Evolutionary conservation across 108 stramenopile species (phyloP).

Genomic region (Epipyxis sp.): DNA sequence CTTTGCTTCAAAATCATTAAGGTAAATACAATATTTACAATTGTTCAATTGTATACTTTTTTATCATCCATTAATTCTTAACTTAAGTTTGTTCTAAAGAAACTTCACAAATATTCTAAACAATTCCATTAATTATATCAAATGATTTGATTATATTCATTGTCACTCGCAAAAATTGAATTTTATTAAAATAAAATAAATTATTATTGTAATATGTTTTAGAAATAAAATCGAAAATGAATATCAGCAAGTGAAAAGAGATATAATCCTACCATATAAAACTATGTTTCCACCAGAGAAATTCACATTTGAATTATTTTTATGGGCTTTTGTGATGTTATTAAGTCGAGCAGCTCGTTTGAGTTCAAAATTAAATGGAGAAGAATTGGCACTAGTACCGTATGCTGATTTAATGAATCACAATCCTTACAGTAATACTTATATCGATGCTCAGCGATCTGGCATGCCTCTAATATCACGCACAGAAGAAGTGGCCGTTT

Average conservation of each 20-base stretch:
- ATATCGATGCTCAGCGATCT: conserved; percentile 40
- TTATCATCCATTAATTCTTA: no score
- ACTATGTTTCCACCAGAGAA: no score
- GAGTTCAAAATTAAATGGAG: conserved; percentile 55
- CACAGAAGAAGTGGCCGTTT: conserved; percentile 86
- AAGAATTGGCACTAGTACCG: conserved; percentile 81
- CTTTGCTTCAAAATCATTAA: neutral
- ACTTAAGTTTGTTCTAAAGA: no score
- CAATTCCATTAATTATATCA: no score
- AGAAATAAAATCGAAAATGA: neutral
- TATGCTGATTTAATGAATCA: conserved; percentile 96
- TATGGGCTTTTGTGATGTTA: conserved; percentile 91
- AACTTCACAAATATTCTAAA: no score
- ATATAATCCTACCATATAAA: conserved; percentile 50
- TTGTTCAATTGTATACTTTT: no score
- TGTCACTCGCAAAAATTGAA: no score
- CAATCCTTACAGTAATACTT: conserved; percentile 66
- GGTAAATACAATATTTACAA: no score
- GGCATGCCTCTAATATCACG: conserved; percentile 62
- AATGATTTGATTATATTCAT: no score
- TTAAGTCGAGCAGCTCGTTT: conserved; percentile 63
- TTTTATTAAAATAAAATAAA: no score
- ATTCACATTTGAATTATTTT: conserved; percentile 68
- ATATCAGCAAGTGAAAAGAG: conserved; percentile 35
- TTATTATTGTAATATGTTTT: no score